Base-by-base conservation (phyloP, 129 eudicot species). In the Calendula officinalis region DNA sequence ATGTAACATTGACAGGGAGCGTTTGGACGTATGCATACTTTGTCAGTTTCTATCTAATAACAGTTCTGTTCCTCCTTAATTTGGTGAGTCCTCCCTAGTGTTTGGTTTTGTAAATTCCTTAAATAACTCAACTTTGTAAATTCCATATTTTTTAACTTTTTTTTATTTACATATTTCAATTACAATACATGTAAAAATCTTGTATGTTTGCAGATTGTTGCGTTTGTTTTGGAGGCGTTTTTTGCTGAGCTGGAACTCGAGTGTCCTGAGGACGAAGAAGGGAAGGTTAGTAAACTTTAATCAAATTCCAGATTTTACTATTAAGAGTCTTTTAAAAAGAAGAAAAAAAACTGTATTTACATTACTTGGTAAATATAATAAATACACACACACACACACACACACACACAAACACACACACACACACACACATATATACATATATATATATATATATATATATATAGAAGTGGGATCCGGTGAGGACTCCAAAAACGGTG, bases 181-280 rank as follows among this genome's bases (percentile, higher is more conserved):
- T 61, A 53, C 39, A 12, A 34, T 36, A 39, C 4, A 14, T 46
- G 36, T 45, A 9, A 38, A 38, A 45, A 54, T 55, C 45, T 22
- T 71, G 63, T 59, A 52, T 51, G n/a, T 14, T 68, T 64, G 76
- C 84, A 90, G 97, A 82, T 92, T 52, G 84, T 92, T 32, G 96
- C 98, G 27, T 92, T 92, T 81, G 98, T 92, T 54, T 81, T 92
- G 91, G 98, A 92, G 78, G 96, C 96, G 8, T 92, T 92, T 79
- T 88, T 88, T 66, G 95, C 98, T 59, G 98, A 92, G 79, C 57
- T 85, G 80, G 98, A 92, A 17, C 55, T 92, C 2, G 98, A 88
- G 70, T 34, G 64, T 51, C 78, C 82, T 7, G 95, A 81, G 52
- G 84, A 71, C 68, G 80, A 67, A 54, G 86, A 68, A 42, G 64